phyloP scores from a whole-genome alignment of 2,329 filamentous ascomycete genomes.

The Calycina marina region DNA sequence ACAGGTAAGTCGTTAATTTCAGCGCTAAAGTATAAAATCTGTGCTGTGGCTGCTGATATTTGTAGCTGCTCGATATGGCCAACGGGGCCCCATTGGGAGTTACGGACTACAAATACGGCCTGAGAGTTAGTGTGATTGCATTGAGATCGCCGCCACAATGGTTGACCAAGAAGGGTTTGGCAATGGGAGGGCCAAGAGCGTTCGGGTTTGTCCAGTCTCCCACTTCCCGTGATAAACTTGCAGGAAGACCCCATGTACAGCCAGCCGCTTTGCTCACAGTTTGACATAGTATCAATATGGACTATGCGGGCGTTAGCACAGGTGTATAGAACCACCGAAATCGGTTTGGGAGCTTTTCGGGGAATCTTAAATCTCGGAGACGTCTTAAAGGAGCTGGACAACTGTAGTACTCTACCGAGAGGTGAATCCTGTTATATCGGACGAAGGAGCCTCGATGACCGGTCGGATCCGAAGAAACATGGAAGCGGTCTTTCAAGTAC shows the following conservation, averaged over 20 bases:
- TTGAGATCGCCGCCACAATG: conserved; percentile 35
- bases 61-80: conserved; percentile 27
- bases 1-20: conserved; percentile 6
- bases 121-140: conserved; percentile 34
- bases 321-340: conserved; percentile 16
- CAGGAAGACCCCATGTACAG: background rate
- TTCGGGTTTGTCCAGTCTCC: conserved; percentile 23
- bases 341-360: conserved; percentile 20
- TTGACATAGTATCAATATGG: conserved; percentile 12
- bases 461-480: no score
- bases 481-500: no score
- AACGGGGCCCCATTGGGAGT: conserved; percentile 36
- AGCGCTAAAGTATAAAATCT: no score
- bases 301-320: conserved; percentile 12
- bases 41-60: no score
- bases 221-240: background rate
- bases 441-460: no score
- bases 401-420: no score
- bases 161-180: conserved; percentile 26
- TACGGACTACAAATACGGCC: conserved; percentile 34
- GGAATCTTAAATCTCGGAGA: background rate
- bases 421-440: no score
- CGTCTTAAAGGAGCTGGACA: no score
- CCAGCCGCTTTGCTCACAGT: conserved; percentile 3
- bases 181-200: conserved; percentile 26